A percentile compares a stretch with the other conserved stretches of the same genome.
These are phyloP conservation scores for Teratosphaeria destructans DNA, from an alignment of 2,329 filamentous ascomycete species.

Conservation along the genomic window DNA sequence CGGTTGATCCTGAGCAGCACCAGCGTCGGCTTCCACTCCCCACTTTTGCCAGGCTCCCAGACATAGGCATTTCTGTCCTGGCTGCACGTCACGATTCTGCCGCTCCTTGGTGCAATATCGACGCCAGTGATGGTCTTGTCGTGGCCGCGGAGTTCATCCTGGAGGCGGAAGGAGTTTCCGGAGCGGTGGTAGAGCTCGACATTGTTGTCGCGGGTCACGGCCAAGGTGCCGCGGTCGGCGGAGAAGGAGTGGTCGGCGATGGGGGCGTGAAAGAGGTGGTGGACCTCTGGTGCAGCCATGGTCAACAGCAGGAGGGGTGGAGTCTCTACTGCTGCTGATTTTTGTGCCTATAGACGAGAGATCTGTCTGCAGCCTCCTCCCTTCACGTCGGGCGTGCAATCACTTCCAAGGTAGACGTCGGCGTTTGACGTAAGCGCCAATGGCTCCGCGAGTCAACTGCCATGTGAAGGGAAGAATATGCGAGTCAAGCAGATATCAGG, in stretches of 20 bases:
- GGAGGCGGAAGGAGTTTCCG: constrained; percentile 44
- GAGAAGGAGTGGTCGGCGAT: constrained; percentile 99
- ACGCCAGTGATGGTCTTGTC: constrained; percentile 96
- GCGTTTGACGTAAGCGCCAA: constrained; percentile 1
- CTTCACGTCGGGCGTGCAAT: background rate
- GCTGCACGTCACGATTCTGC: constrained; percentile 93
- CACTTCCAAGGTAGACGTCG: background rate
- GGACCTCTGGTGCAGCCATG: constrained; percentile 82
- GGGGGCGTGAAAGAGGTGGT: constrained; percentile 92
- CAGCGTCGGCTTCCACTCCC: constrained; percentile 79
- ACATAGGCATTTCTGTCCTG: constrained; percentile 98
- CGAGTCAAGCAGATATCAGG: background rate
- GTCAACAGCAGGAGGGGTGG: constrained; percentile 57
- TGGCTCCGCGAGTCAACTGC: background rate
- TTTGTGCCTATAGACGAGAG: background rate
- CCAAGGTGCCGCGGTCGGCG: constrained; percentile 75
- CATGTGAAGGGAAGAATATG: background rate
- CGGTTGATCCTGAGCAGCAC: constrained; percentile 95
- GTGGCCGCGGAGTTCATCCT: constrained; percentile 90
- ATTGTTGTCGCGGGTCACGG: constrained; percentile 79
- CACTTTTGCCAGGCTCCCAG: constrained; percentile 75
- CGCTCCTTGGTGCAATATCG: constrained; percentile 82
- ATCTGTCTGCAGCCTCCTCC: background rate
- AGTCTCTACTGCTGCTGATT: constrained; percentile 81
- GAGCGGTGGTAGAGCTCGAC: constrained; percentile 86